These are phyloP conservation scores for Malus hybrid DNA, from an alignment of 331 rosid genomes.

Conservation along the genomic window DNA sequence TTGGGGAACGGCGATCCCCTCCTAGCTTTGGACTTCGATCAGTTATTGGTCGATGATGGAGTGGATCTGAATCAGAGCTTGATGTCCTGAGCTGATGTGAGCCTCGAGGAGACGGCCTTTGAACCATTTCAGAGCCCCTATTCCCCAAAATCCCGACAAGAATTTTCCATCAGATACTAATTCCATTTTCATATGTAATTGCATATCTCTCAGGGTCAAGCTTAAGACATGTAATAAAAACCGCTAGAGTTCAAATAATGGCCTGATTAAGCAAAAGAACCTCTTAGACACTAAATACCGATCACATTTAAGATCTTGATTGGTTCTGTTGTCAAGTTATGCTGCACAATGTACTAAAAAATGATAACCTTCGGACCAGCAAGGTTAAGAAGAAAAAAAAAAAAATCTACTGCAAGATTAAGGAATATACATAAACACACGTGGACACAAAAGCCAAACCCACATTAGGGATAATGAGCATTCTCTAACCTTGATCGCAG, in stretches of 20 bases:
- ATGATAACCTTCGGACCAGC: too few relatives aligned
- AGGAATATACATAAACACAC: neutral
- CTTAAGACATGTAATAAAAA: neutral
- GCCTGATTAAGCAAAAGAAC: neutral
- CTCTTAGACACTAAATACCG: too few relatives aligned
- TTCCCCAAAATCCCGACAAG: constrained; percentile 1
- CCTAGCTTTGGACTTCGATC: constrained; percentile 75
- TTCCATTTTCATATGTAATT: neutral
- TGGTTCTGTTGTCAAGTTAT: too few relatives aligned
- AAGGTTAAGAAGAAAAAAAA: too few relatives aligned
- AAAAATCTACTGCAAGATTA: neutral
- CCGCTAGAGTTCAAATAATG: neutral
- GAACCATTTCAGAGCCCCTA: constrained; percentile 79
- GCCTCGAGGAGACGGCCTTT: constrained; percentile 70
- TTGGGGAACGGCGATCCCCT: constrained; percentile 71
- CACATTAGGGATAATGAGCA: neutral
- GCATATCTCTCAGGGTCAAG: neutral
- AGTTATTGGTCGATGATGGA: constrained; percentile 59
- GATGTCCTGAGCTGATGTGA: constrained; percentile 60
- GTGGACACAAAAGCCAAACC: neutral
- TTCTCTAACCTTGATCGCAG: constrained; percentile 72
- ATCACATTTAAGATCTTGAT: too few relatives aligned
- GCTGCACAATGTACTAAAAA: too few relatives aligned
- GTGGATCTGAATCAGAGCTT: constrained; percentile 67
- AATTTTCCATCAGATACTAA: neutral